Percentiles rank a stretch among this genome's conserved stretches.
These are phyloP conservation scores for Papiliotrema nemorosa DNA, from an alignment of 1,284 basidiomycete species.

Conservation along the genomic window DNA sequence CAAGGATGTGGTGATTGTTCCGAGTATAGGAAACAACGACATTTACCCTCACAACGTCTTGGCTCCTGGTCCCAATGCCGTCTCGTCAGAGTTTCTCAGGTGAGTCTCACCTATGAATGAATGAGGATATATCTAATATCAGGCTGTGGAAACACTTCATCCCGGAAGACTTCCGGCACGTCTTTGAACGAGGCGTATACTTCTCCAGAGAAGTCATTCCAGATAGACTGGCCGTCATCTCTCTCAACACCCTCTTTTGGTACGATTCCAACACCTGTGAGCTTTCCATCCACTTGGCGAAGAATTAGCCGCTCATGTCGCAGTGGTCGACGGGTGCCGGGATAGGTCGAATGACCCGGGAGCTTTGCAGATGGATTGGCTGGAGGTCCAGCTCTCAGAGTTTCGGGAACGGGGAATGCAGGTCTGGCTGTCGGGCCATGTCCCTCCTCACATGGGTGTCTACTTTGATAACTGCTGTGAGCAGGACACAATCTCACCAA, in stretches of 20 bases:
- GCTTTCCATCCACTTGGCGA: slow-evolving; percentile 13
- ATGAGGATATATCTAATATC: too few species aligned
- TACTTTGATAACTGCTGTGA: slow-evolving; percentile 74
- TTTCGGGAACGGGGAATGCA: slow-evolving; percentile 75
- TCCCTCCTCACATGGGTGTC: slow-evolving; percentile 67
- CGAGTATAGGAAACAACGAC: slow-evolving; percentile 84
- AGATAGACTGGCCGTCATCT: slow-evolving; percentile 71
- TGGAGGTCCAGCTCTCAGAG: slow-evolving; percentile 74
- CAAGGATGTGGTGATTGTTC: slow-evolving; percentile 74
- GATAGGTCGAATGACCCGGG: slow-evolving; percentile 65
- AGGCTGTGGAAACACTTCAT: slow-evolving; percentile 81
- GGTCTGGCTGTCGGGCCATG: slow-evolving; percentile 57
- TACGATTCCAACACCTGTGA: slow-evolving; percentile 84
- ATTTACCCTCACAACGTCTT: slow-evolving; percentile 70
- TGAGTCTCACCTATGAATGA: too few species aligned
- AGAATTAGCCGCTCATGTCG: background rate
- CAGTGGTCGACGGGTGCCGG: slow-evolving; percentile 60
- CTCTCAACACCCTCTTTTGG: slow-evolving; percentile 88
- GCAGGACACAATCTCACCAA: too few species aligned
- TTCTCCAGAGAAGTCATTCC: slow-evolving; percentile 79
- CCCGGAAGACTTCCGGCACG: slow-evolving; percentile 73
- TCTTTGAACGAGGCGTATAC: slow-evolving; percentile 81
- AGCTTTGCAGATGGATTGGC: slow-evolving; percentile 82
- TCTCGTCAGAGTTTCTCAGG: slow-evolving; percentile 72
- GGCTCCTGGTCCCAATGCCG: slow-evolving; percentile 66